Evolutionary conservation across 495 filamentous ascomycete species (phyloP).

Genomic region (Trichoderma orchidacearum): DNA sequence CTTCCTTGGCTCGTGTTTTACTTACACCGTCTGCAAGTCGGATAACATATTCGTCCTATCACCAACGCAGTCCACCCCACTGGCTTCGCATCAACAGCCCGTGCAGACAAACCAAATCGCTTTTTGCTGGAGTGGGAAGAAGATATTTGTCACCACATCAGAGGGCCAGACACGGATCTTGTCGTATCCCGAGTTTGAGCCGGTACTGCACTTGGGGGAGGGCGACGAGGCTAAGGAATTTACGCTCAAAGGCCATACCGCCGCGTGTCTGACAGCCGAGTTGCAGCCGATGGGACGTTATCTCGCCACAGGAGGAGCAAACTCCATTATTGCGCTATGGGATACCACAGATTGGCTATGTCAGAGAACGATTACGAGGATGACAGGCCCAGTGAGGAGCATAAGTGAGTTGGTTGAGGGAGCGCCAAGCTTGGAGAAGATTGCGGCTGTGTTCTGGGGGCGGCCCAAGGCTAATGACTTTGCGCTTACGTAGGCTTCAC

Average conservation of each 20-base stretch:
- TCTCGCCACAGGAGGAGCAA: conserved; percentile 78
- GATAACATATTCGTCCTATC: conserved; percentile 57
- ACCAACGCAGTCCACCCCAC: conserved; percentile 33
- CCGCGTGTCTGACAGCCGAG: conserved; percentile 55
- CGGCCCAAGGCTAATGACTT: not conserved
- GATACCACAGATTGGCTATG: conserved; percentile 90
- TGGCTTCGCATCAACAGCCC: conserved; percentile 52
- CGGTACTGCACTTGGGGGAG: conserved; percentile 23
- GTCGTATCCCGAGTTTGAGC: conserved; percentile 49
- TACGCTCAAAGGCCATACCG: conserved; percentile 73
- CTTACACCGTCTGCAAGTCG: conserved; percentile 30
- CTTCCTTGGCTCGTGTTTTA: not conserved
- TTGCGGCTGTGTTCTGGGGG: not conserved
- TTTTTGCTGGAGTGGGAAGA: conserved; percentile 63
- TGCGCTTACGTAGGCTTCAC: conserved; percentile 41
- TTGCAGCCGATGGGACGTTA: conserved; percentile 66
- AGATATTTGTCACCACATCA: conserved; percentile 68
- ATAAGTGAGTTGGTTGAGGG: conserved; percentile 37
- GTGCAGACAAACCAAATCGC: conserved; percentile 69
- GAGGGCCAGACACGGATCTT: conserved; percentile 74
- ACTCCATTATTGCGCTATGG: conserved; percentile 81
- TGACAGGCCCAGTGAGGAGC: conserved; percentile 66
- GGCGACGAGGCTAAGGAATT: conserved; percentile 29
- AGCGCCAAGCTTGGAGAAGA: too few relatives aligned
- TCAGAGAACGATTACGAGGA: conserved; percentile 60